Evolutionary conservation across 1,284 basidiomycete species (phyloP), one percentile per base, ranked within the genome.

Genomic region (Stereum hirsutum): DNA sequence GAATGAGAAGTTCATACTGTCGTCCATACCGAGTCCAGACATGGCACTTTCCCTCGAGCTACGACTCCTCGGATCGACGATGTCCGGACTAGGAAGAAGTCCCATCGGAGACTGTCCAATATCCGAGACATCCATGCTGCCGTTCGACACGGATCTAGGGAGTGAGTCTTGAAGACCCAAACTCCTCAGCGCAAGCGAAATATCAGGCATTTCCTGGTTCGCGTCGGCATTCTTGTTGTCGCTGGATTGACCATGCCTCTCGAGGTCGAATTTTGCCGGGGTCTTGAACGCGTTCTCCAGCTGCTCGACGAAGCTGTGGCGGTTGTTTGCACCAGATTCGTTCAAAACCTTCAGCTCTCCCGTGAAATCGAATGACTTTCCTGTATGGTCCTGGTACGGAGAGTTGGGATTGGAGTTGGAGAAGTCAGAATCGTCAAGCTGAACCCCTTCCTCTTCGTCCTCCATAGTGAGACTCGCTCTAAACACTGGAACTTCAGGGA

Each of bases 291-390:
- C 85, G 39, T 70, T 78, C 61, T 88, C 86, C 8, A 89, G 62
- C 57, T 88, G 82, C 57, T 89, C 86, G 3, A 92, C 78, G 54
- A 93, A 92, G 58, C 86, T 89, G 5, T 63, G 66, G 4, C 86
- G 64, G 52, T 85, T 75, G 0, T 78, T 78, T 2, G 57, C 78
- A 21, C 83, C 82, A 5, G 74, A 78, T 52, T 81, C 77, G 45
- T 81, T 81, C 34, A 92, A 70, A 49, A 68, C 75, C 56, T 73
- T 67, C 39, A 89, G 65, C 59, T 91, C 89, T 19, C 77, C 81
- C 0, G 89, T 91, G 54, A 92, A 93, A 57, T 92, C 89, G 51
- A 92, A 93, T 1, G 82, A 86, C 52, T 75, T 78, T 60, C 81
- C 83, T 1, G 84, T 86, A 46, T 80, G 74, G 41, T 81, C 76